Evolutionary conservation across 1,284 basidiomycete genomes (phyloP), one percentile per base, ranked within the genome.

Genomic region (Paramarasmius palmivorus): DNA sequence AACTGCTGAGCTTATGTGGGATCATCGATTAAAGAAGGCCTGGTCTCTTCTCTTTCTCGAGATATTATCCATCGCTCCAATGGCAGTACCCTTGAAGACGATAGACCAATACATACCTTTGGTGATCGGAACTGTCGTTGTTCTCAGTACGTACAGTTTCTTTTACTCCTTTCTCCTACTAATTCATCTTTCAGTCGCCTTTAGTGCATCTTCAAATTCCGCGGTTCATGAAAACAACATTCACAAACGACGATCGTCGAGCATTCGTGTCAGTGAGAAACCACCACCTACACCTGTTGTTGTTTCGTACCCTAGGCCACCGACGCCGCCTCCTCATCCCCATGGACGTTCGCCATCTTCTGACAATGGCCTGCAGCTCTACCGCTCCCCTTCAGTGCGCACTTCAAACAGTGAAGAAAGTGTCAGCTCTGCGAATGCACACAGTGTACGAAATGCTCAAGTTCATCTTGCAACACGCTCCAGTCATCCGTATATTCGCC

Each of bases 31-130:
- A 15, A 23, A 29, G 19, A 46, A n/a, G 19, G 44, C 26, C 8
- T 29, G 23, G n/a, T 26, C 44, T n/a, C 14, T 46, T 29, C 44
- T 46, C 17, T 32, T 46, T 19, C 29, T 46, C 44, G 44, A 46
- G 15, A 10, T 46, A 15, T 15, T 46, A 8, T 14, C 25, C n/a
- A 29, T 46, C 25, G 44, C 29, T 32, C 44, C 44, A 12, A 29
- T 17, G 15, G 10, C 44, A 8, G 44, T 29, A 9, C 4, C 23
- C 7, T 23, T 46, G 44, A 46, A 32, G 25, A 46, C 22, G 25
- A 32, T 46, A n/a, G 44, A 29, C 8, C 25, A 29, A 17, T 46
- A 29, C 25, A 19, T 46, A 26, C 44, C 44, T 14, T 12, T 26
- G 3, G 25, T 29, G 9, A 23, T 46, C 15, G 44, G 44, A 10